phyloP scores from a whole-genome alignment of 768 basidiomycete genomes.

The Hypsizygus marmoreus region DNA sequence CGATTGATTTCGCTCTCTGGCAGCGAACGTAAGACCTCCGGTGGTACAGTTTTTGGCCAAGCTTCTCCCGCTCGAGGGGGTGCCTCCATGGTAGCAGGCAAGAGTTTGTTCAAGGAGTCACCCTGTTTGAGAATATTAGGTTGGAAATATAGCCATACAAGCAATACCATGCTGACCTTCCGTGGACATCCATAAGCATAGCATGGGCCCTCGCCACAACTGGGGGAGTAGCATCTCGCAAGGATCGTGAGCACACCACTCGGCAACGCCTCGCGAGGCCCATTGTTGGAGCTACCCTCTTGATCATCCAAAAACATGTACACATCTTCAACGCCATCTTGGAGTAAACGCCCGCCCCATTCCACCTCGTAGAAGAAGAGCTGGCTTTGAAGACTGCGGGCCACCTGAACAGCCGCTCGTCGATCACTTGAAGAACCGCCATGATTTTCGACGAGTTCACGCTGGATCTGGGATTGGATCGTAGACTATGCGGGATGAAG shows the following conservation, averaged over 20 bases:
- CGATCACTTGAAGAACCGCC: conserved; percentile 71
- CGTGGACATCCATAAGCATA: conserved; percentile 83
- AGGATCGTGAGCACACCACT: conserved; percentile 87
- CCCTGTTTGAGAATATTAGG: conserved; percentile 21
- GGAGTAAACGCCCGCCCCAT: conserved; percentile 82
- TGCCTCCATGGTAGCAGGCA: conserved; percentile 25
- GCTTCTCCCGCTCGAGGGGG: conserved; percentile 47
- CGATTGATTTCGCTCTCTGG: conserved; percentile 80
- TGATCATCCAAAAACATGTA: conserved; percentile 92
- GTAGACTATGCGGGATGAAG: conserved; percentile 79
- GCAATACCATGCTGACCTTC: conserved; percentile 40
- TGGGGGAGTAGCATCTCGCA: conserved; percentile 87
- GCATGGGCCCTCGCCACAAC: conserved; percentile 78
- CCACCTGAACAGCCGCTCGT: conserved; percentile 81
- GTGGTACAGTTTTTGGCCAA: conserved; percentile 50
- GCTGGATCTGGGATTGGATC: conserved; percentile 81
- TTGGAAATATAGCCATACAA: not conserved
- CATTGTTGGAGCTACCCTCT: conserved; percentile 61
- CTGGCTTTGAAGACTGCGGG: conserved; percentile 86
- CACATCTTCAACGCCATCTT: conserved; percentile 92
- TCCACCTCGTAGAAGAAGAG: conserved; percentile 98
- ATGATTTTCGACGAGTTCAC: conserved; percentile 70
- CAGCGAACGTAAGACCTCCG: conserved; percentile 45
- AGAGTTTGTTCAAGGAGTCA: conserved; percentile 28
- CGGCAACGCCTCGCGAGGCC: conserved; percentile 66